Conservation (phyloP, 2,329 filamentous ascomycete species). For the Rasamsonia emersonii region DNA sequence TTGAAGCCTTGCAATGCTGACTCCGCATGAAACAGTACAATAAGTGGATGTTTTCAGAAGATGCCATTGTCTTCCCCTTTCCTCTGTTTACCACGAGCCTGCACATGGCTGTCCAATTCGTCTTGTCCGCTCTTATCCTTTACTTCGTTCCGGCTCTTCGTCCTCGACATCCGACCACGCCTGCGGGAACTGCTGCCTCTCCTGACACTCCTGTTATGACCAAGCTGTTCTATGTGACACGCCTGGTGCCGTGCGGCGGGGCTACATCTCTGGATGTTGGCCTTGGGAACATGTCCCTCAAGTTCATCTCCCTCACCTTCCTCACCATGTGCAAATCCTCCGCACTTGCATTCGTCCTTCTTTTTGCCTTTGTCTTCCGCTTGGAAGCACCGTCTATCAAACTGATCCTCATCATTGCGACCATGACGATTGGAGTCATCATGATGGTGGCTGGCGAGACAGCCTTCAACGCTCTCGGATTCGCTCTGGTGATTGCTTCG, state of each 20-base stretch:
- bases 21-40: conserved; percentile 60
- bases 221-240: conserved; percentile 80
- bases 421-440: conserved; percentile 87
- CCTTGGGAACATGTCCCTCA: conserved; percentile 87
- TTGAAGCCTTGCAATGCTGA: conserved; percentile 11
- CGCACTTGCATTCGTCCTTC: conserved; percentile 83
- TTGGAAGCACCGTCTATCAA: conserved; percentile 81
- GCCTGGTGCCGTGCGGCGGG: conserved; percentile 82
- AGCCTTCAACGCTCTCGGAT: conserved; percentile 77
- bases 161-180: conserved; percentile 47
- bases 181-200: conserved; percentile 31
- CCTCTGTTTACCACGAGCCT: conserved; percentile 90
- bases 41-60: conserved; percentile 97
- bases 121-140: conserved; percentile 66
- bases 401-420: conserved; percentile 75
- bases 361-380: conserved; percentile 91
- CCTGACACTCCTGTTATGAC: conserved; percentile 72
- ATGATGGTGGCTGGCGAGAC: conserved; percentile 98
- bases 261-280: conserved; percentile 95
- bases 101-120: conserved; percentile 94
- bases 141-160: conserved; percentile 76
- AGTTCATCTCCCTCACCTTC: conserved; percentile 94
- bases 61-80: conserved; percentile 81
- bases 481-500: conserved; percentile 84
- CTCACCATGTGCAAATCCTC: conserved; percentile 99